A percentile compares a stretch with the other conserved stretches of the same genome.
Evolutionary conservation across 345 rosid species (phyloP).

Genomic region (Bruguiera sexangula): DNA sequence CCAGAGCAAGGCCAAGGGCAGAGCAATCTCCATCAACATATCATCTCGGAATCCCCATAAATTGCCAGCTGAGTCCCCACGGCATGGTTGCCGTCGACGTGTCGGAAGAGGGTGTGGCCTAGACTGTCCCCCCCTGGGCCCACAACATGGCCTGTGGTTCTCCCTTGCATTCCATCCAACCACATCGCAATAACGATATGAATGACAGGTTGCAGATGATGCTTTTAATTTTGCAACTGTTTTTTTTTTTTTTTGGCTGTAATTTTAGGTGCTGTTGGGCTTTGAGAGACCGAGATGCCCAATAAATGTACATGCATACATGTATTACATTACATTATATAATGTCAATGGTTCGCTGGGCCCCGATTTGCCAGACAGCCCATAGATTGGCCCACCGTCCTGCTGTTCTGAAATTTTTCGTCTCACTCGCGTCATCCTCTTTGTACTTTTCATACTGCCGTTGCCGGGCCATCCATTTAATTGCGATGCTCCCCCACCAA

Average conservation of each 20-base stretch:
- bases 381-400: slow-evolving; percentile 20
- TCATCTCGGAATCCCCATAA: slow-evolving; percentile 17
- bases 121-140: slow-evolving; percentile 21
- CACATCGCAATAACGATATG: neutral
- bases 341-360: slow-evolving; percentile 16
- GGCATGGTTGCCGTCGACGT: slow-evolving; percentile 32
- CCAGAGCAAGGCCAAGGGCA: neutral
- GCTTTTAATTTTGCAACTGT: too few relatives aligned
- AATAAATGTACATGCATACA: too few relatives aligned
- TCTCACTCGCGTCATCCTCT: slow-evolving; percentile 8
- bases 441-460: neutral
- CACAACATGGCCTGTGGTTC: neutral
- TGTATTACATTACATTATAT: too few relatives aligned
- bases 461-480: neutral
- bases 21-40: slow-evolving; percentile 1
- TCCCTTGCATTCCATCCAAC: neutral
- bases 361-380: slow-evolving; percentile 50
- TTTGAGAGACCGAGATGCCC: slow-evolving; percentile 4
- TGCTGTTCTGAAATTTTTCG: neutral
- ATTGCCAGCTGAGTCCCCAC: too few relatives aligned
- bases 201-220: neutral
- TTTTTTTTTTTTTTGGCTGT: too few relatives aligned
- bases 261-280: slow-evolving; percentile 9
- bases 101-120: slow-evolving; percentile 23
- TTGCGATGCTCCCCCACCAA: too few relatives aligned